Evolutionary conservation across 1,284 basidiomycete genomes (phyloP).

Genomic region (Papiliotrema fonsecae): DNA sequence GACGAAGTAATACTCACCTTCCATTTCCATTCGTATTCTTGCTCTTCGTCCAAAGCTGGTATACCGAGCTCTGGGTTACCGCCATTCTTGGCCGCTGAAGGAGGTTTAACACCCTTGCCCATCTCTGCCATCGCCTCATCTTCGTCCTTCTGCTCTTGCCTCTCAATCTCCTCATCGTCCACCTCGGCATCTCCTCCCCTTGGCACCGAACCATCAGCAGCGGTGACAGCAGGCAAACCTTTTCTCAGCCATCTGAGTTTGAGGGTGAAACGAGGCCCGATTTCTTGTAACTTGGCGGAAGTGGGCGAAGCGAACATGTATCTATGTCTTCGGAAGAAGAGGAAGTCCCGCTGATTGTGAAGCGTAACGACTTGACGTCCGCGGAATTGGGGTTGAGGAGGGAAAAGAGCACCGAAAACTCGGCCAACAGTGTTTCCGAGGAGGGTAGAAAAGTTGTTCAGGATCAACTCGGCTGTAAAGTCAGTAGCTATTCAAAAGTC

Average conservation of each 20-base stretch:
- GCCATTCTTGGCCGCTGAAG: constrained; percentile 11
- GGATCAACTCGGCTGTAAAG: constrained; percentile 70
- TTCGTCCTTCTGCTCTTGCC: constrained; percentile 40
- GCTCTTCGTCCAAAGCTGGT: constrained; percentile 46
- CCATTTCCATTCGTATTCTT: constrained; percentile 52
- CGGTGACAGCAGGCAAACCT: constrained; percentile 70
- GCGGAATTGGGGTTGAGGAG: constrained; percentile 89
- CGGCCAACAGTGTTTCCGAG: constrained; percentile 88
- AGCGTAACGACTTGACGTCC: constrained; percentile 95
- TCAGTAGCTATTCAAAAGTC: constrained; percentile 2
- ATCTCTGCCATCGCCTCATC: constrained; percentile 42
- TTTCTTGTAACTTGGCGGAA: constrained; percentile 93
- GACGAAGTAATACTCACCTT: constrained; percentile 37
- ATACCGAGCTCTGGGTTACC: constrained; percentile 31
- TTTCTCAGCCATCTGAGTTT: constrained; percentile 87
- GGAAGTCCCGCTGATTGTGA: constrained; percentile 96
- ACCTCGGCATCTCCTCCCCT: constrained; percentile 52
- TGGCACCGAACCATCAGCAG: constrained; percentile 44
- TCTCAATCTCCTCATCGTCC: constrained; percentile 25
- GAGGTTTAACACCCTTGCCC: constrained; percentile 8
- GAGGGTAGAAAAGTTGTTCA: constrained; percentile 92
- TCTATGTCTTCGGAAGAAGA: constrained; percentile 92
- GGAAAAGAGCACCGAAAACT: constrained; percentile 93
- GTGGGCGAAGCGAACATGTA: constrained; percentile 89
- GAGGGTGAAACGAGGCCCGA: constrained; percentile 93